These are phyloP conservation scores for Phialophora chinensis DNA, from an alignment of 2,329 filamentous ascomycete genomes.

Conservation along the genomic window DNA sequence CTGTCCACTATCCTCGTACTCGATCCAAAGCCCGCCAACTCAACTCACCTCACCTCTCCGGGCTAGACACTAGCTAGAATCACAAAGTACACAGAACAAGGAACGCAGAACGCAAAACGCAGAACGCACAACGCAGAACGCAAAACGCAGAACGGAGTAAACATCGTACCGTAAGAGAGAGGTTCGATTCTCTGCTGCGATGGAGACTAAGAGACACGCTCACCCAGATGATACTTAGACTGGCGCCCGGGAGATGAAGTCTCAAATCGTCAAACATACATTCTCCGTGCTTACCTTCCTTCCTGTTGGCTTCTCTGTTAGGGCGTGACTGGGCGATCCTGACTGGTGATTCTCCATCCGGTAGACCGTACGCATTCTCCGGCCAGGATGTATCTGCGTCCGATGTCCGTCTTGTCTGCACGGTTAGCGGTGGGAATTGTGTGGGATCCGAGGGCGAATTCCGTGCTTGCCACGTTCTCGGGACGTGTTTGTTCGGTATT, in stretches of 20 bases:
- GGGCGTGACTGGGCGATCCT: too few relatives aligned
- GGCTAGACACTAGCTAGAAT: background rate
- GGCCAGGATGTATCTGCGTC: background rate
- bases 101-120: too few relatives aligned
- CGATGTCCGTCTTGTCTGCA: background rate
- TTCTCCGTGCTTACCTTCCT: background rate
- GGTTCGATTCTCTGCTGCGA: too few relatives aligned
- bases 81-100: background rate
- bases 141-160: too few relatives aligned
- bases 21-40: background rate
- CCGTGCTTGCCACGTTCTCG: background rate
- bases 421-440: background rate
- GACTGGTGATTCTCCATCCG: too few relatives aligned
- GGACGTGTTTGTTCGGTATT: background rate
- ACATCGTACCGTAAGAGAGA: too few relatives aligned
- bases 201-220: too few relatives aligned
- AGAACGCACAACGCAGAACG: too few relatives aligned
- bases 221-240: too few relatives aligned
- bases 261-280: background rate
- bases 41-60: background rate
- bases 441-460: background rate
- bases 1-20: background rate
- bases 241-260: too few relatives aligned
- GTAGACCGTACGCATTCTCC: background rate
- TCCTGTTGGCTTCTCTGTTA: background rate